Percentiles rank a stretch among this genome's conserved stretches.
Evolutionary conservation across 345 rosid genomes (phyloP).

Genomic region (Murraya koenigii): DNA sequence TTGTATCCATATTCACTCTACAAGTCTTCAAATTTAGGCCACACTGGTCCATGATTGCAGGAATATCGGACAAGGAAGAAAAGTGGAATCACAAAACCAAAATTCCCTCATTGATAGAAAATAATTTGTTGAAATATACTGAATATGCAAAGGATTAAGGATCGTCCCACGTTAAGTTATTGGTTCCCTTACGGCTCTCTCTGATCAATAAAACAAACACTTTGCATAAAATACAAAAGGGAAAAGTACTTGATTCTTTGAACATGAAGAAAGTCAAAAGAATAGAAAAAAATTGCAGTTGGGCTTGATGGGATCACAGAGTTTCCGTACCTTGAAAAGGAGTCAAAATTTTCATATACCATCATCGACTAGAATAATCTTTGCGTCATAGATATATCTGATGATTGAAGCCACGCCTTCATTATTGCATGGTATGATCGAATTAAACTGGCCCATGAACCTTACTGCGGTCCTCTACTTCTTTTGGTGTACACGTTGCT

Average conservation of each 20-base stretch:
- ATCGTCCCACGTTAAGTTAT: neutral
- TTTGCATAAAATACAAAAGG: neutral
- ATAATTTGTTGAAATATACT: too few relatives aligned
- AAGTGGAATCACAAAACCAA: too few relatives aligned
- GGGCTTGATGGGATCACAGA: neutral
- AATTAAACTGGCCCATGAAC: neutral
- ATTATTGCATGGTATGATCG: neutral
- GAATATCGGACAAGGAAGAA: too few relatives aligned
- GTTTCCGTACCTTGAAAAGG: neutral
- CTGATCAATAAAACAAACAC: neutral
- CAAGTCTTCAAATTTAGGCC: too few relatives aligned
- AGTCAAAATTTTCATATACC: neutral
- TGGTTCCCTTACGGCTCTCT: neutral
- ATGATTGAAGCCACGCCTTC: neutral
- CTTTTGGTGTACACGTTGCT: neutral
- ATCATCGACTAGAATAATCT: neutral
- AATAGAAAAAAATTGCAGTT: too few relatives aligned
- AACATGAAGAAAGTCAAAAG: neutral
- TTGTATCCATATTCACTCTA: too few relatives aligned
- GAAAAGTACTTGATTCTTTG: neutral
- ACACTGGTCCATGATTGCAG: too few relatives aligned
- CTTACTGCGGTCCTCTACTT: neutral
- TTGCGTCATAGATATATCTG: neutral
- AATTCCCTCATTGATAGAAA: too few relatives aligned
- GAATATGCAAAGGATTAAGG: neutral